These are phyloP conservation scores for Fomes fomentarius DNA, from an alignment of 1,284 basidiomycete species.

Conservation along the genomic window DNA sequence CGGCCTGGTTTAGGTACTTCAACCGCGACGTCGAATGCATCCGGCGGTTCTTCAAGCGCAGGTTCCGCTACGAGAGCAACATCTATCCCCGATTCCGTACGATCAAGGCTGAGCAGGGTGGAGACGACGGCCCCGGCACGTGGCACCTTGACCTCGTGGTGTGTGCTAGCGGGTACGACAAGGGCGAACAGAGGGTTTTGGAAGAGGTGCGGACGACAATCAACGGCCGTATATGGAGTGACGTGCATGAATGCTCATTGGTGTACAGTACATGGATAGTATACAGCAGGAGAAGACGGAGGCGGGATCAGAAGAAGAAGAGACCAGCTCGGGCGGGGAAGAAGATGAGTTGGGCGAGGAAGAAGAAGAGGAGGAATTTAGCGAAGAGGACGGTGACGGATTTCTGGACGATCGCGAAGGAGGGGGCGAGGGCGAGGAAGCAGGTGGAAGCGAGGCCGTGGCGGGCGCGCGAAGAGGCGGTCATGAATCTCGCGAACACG, in stretches of 20 bases:
- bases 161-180: constrained; percentile 89
- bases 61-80: constrained; percentile 92
- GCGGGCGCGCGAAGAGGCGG: constrained; percentile 32
- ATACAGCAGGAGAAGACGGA: constrained; percentile 47
- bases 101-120: constrained; percentile 51
- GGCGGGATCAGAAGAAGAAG: constrained; percentile 31
- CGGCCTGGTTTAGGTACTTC: constrained; percentile 79
- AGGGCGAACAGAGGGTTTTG: constrained; percentile 79
- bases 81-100: constrained; percentile 83
- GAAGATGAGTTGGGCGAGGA: constrained; percentile 32
- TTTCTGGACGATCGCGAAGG: constrained; percentile 34
- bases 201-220: constrained; percentile 65
- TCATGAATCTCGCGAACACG: constrained; percentile 25
- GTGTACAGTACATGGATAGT: constrained; percentile 65
- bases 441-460: constrained; percentile 20
- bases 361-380: constrained; percentile 33
- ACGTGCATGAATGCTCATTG: background rate
- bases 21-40: constrained; percentile 98
- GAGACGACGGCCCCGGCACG: constrained; percentile 41
- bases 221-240: background rate
- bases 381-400: constrained; percentile 39
- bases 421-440: constrained; percentile 35
- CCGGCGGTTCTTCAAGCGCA: constrained; percentile 87
- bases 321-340: constrained; percentile 39
- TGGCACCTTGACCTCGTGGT: constrained; percentile 89